Evolutionary conservation across 129 eudicot genomes (phyloP).

Genomic region (Lonicera japonica): DNA sequence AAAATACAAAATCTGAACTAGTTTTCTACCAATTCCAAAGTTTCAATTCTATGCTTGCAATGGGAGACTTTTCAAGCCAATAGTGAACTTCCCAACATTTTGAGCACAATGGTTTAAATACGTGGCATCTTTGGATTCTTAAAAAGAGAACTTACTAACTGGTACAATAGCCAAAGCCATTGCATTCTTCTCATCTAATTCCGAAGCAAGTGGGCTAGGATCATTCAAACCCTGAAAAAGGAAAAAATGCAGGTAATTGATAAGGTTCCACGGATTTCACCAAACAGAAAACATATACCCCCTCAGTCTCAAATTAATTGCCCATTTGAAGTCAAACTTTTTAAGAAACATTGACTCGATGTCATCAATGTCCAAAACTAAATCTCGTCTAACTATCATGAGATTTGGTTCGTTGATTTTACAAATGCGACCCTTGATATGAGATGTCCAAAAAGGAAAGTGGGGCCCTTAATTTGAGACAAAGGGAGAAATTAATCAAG

Average conservation of each 20-base stretch:
- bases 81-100: neutral
- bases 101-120: neutral
- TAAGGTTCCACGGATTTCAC: slow-evolving; percentile 2
- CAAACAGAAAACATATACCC: neutral
- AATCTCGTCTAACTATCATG: too few species aligned
- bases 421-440: too few species aligned
- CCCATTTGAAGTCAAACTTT: too few species aligned
- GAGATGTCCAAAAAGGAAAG: too few species aligned
- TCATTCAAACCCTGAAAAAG: slow-evolving; percentile 59
- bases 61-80: too few species aligned
- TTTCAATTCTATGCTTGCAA: too few species aligned
- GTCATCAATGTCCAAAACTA: too few species aligned
- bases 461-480: neutral
- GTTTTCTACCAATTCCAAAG: too few species aligned
- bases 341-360: too few species aligned
- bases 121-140: slow-evolving; percentile 1
- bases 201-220: slow-evolving; percentile 63
- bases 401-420: too few species aligned
- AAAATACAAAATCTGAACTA: too few species aligned
- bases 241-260: slow-evolving; percentile 5
- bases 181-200: slow-evolving; percentile 79
- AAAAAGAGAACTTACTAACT: slow-evolving; percentile 35
- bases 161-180: slow-evolving; percentile 95
- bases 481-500: neutral
- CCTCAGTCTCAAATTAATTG: too few species aligned